Evolutionary conservation across 2,329 filamentous ascomycete genomes (phyloP), one percentile per base, ranked within the genome.

Genomic region (Xylaria digitata): DNA sequence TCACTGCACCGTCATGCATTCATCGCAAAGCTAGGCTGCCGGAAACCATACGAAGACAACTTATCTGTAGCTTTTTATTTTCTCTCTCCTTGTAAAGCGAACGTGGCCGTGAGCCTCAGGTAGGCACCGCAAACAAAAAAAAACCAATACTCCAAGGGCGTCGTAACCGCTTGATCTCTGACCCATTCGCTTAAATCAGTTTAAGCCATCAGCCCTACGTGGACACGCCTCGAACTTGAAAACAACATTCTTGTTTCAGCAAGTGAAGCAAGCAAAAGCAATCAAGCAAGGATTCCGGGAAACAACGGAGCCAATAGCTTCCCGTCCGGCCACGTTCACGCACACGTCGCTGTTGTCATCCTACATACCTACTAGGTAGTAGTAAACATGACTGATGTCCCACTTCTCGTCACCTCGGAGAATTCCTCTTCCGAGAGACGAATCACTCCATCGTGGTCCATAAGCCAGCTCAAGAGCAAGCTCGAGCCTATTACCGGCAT

Each of bases 401-500:
- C 92, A 71, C 85, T 96, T 74, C 85, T 90, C 70, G 87, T 96
- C 75, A 86, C 86, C 68, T 95, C 92, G 58, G 90, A 93, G 67
- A 92, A 91, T 79, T 86, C 91, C 54, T 88, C 90, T 55, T 94
- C 93, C 58, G 96, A 99, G 82, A 92, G 95, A 68, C 92, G 96
- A 72, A 89, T 98, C 78, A 95, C 93, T 30, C 95, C 95, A 15
- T 91, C 94, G 72, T 99, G 96, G 96, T 91, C 90, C 68, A 91
- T 99, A 76, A 85, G 86, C 62, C 90, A 93, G 75, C 86, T 98
- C 74, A 97, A 95, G 82, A 82, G 85, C 60, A 96, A 96, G 80
- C 89, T 99, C 58, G 95, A 98, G 80, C 91, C 93, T 68, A 90
- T 98, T 80, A 98, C 95, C 1, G 96, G 96, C 68, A 89, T 98